Base-by-base conservation (phyloP, 108 stramenopile species). In the Conticribra guillardii region DNA sequence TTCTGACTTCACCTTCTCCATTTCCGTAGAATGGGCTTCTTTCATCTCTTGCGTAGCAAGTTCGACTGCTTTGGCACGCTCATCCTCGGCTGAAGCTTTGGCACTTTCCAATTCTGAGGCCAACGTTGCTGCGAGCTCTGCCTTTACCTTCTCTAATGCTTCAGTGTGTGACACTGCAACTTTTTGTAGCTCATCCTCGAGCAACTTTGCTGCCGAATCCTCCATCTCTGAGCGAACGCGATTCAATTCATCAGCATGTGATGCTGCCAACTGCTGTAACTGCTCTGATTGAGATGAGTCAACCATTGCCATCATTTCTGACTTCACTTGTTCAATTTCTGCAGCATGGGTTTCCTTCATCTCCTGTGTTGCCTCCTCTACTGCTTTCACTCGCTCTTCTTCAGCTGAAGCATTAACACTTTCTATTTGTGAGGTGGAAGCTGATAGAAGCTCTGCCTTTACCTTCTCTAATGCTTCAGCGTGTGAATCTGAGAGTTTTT, bases 391-490 rank as follows among this genome's bases (percentile, higher is more conserved):
- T 30, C 54, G 31, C 21, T 30, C 7, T 50, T 30, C 60, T 18
- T 49, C 60, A 17, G 69, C 23, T 53, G 45, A 34, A 52, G 33
- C 27, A 16, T 26, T 24, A 50, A 61, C 8, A 44, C 59, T 47
- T 34, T 71, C 33, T 29, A 69, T 17, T 23, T 59, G 32, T 58
- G 31, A 32, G 14, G 30, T 3, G 5, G 65, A 67, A 7, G 65
- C 44, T n/a, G 65, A 67, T 56, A 71, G 60, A 26, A 71, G 58
- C 23, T 75, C 26, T 26, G 27, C 18, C 24, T 31, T 37, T 4
- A 81, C 17, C 5, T 63, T 76, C 48, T 81, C 64, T 17, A 80
- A n/a, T 33, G 80, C 74, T 8, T 74, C 67, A 19, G 48, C 34
- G n/a, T n/a, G n/a, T n/a, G n/a, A n/a, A n/a, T n/a, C n/a, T n/a